Base-by-base conservation (phyloP, 441 rosid genomes). In the Populus hybrid region DNA sequence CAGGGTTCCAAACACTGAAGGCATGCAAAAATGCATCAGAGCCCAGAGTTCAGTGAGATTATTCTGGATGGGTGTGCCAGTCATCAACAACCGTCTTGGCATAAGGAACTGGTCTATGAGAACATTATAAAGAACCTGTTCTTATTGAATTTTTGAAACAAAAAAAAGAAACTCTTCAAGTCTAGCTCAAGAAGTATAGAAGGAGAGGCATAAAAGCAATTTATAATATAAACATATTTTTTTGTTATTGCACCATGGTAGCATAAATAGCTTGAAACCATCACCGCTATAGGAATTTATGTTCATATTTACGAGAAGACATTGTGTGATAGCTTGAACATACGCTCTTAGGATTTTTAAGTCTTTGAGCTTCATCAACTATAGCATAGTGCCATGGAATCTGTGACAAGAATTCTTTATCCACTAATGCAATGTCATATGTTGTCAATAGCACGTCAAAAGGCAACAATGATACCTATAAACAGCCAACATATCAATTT, bases 41-140 rank as follows among this genome's bases (percentile, higher is more conserved):
- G 97, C 93, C 98, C 98, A 94, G 23, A 94, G 93, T 81, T 94
- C 98, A 36, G 89, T 86, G 72, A 94, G 92, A 82, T 91, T 91
- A 81, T 94, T 94, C 84, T 94, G 98, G 72, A 94, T 86, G 59
- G 98, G 98, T 46, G 98, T 94, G 73, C 98, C 98, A 61, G 97
- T 93, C 94, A 94, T 91, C 90, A 94, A 84, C 66, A 94, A 86
- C 74, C 94, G 86, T 72, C 98, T 92, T 67, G 98, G 98, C 70
- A 94, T 90, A 82, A 94, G 86, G 80, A 86, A 95, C 14, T 67
- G 87, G 67, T 91, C 91, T 61, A 59, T 84, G 68, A 93, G 90
- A 73, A 89, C 94, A 78, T 82, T 85, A 79, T 93, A 93, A 32
- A 94, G 86, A 79, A 94, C 95, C 98, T 93, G 88, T 81, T 6